A percentile compares a stretch with the other conserved stretches of the same genome.
These are phyloP conservation scores for Limonium bicolor DNA, from an alignment of 148 eudicot genomes.

Conservation along the genomic window DNA sequence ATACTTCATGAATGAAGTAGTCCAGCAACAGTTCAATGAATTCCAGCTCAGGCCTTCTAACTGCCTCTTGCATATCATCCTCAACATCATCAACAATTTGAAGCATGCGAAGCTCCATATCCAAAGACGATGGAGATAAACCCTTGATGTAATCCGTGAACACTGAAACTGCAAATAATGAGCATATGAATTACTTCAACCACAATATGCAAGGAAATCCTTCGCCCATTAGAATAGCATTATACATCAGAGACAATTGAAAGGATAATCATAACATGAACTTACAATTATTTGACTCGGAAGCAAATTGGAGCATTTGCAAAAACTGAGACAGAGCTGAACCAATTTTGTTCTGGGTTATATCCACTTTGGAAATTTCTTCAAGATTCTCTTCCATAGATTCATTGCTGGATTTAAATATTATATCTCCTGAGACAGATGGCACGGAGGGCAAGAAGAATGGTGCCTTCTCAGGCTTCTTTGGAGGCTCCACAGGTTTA, in stretches of 20 bases:
- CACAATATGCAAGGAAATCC: too few species aligned
- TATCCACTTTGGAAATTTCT: slow-evolving; percentile 11
- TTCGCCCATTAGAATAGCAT: background rate
- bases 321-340: slow-evolving; percentile 38
- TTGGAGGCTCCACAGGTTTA: slow-evolving; percentile 92
- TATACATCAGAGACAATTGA: background rate
- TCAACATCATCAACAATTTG: slow-evolving; percentile 69
- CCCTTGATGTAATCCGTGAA: slow-evolving; percentile 83
- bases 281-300: slow-evolving; percentile 56
- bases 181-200: background rate
- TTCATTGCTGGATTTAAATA: slow-evolving; percentile 38
- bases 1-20: slow-evolving; percentile 66
- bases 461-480: slow-evolving; percentile 89
- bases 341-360: slow-evolving; percentile 11
- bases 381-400: slow-evolving; percentile 26
- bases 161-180: slow-evolving; percentile 47
- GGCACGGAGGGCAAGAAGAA: slow-evolving; percentile 91
- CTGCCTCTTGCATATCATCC: slow-evolving; percentile 37
- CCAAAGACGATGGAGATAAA: slow-evolving; percentile 74
- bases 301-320: slow-evolving; percentile 49
- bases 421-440: slow-evolving; percentile 74
- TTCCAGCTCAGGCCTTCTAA: slow-evolving; percentile 42
- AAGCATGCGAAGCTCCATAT: slow-evolving; percentile 92
- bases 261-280: background rate
- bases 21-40: slow-evolving; percentile 67